These are phyloP conservation scores for Clonostachys solani DNA, from an alignment of 2,329 filamentous ascomycete species.

Conservation along the genomic window DNA sequence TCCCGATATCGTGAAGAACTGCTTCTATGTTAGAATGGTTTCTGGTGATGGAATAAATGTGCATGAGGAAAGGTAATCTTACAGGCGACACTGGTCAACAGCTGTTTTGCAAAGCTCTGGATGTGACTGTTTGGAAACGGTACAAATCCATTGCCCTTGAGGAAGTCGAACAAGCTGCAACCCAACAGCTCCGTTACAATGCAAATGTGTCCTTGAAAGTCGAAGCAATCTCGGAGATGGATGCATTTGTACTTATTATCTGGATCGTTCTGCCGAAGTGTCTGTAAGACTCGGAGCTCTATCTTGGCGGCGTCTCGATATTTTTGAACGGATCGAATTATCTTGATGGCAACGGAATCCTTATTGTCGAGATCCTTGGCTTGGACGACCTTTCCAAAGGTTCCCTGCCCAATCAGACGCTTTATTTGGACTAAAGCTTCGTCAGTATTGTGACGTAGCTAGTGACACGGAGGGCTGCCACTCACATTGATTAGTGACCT, in stretches of 20 bases:
- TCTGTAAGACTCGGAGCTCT: constrained; percentile 88
- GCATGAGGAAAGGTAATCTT: constrained; percentile 39
- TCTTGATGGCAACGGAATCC: constrained; percentile 87
- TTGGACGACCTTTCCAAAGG: constrained; percentile 97
- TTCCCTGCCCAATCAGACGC: constrained; percentile 90
- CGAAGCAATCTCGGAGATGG: constrained; percentile 93
- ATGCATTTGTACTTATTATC: constrained; percentile 96
- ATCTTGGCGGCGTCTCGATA: constrained; percentile 96
- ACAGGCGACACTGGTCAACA: constrained; percentile 99
- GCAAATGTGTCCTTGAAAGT: constrained; percentile 96
- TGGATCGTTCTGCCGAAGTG: constrained; percentile 84
- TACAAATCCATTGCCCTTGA: constrained; percentile 92
- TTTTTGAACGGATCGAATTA: constrained; percentile 97
- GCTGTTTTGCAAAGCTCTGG: constrained; percentile 89
- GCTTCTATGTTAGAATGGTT: not conserved
- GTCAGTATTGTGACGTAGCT: not conserved
- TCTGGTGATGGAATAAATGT: not conserved
- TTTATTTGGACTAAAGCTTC: constrained; percentile 69
- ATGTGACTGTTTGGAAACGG: constrained; percentile 99
- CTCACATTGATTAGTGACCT: constrained; percentile 87
- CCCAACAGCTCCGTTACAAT: constrained; percentile 74
- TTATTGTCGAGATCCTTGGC: constrained; percentile 76
- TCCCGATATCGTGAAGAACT: constrained; percentile 97
- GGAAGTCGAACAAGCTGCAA: constrained; percentile 96
- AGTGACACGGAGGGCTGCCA: constrained; percentile 11